A percentile compares a stretch with the other conserved stretches of the same genome.
These are phyloP conservation scores for Daldinia decipiens DNA, from an alignment of 495 filamentous ascomycete species.

Conservation along the genomic window DNA sequence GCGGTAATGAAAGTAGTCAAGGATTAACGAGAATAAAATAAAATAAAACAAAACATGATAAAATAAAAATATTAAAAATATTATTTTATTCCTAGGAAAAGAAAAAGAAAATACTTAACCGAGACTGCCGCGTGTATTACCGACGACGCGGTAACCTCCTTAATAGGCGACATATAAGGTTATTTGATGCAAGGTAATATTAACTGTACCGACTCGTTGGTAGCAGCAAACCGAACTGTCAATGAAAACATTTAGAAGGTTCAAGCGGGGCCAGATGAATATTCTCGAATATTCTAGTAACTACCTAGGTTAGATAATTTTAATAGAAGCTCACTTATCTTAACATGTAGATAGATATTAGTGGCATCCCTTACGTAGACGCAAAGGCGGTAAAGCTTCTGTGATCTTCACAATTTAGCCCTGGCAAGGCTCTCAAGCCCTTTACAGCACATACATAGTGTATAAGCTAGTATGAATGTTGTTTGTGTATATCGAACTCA, in stretches of 20 bases:
- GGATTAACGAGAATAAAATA: constrained; percentile 4
- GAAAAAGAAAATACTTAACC: background rate
- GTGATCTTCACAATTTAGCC: background rate
- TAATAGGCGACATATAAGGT: background rate
- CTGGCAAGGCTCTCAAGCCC: background rate
- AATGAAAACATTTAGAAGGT: background rate
- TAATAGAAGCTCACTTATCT: background rate
- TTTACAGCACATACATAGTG: background rate
- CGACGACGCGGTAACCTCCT: background rate
- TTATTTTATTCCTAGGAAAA: background rate
- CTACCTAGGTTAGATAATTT: too few relatives aligned
- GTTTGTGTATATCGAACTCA: background rate
- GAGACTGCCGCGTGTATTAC: background rate
- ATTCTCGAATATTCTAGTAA: background rate
- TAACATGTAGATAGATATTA: background rate
- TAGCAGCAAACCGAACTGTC: background rate
- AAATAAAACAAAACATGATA: background rate
- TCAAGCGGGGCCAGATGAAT: background rate
- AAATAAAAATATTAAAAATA: constrained; percentile 5
- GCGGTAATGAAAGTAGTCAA: constrained; percentile 1
- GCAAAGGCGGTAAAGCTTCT: background rate
- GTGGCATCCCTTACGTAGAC: background rate
- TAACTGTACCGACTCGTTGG: background rate
- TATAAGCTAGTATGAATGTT: background rate
- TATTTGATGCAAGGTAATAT: background rate